phyloP scores from a whole-genome alignment of 1,284 basidiomycete genomes.

The Austroboletus olivaceoglutinosus region DNA sequence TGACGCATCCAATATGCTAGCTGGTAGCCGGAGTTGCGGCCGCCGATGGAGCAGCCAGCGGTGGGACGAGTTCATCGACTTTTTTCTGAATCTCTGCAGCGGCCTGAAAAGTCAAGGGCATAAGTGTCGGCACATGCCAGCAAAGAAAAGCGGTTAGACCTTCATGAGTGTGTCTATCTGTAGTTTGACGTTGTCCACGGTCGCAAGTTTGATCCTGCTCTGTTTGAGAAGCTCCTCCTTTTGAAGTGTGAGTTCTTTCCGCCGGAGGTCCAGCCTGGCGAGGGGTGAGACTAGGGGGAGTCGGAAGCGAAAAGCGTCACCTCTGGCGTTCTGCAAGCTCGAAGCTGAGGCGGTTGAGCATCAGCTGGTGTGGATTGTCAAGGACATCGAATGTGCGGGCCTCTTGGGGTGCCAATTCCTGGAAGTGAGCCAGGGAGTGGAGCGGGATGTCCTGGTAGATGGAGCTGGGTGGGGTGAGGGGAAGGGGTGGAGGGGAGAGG shows the following conservation, averaged over 20 bases:
- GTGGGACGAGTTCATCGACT: constrained; percentile 63
- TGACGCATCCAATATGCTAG: constrained; percentile 10
- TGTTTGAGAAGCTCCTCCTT: constrained; percentile 75
- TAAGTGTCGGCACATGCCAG: constrained; percentile 13
- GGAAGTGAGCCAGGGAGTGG: constrained; percentile 64
- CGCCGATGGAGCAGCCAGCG: constrained; percentile 28
- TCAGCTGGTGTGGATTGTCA: constrained; percentile 69
- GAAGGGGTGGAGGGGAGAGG: background rate
- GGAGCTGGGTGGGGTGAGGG: constrained; percentile 45
- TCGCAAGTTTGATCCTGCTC: constrained; percentile 61
- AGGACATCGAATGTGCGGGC: constrained; percentile 58
- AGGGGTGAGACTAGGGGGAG: constrained; percentile 8
- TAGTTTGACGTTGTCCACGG: constrained; percentile 69
- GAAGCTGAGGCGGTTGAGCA: constrained; percentile 78
- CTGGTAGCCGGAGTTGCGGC: constrained; percentile 23
- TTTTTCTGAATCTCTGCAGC: constrained; percentile 71
- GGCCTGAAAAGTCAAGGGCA: constrained; percentile 40
- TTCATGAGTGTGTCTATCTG: constrained; percentile 74
- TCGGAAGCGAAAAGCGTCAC: constrained; percentile 35
- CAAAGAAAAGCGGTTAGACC: constrained; percentile 37
- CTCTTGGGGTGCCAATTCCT: constrained; percentile 62
- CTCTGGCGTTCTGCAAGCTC: constrained; percentile 79
- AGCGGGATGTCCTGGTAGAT: constrained; percentile 79
- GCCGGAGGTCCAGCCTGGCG: constrained; percentile 60
- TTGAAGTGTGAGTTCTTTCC: constrained; percentile 59